Percentiles rank a stretch among this genome's conserved stretches.
Conservation (phyloP, 495 filamentous ascomycete species). For the Podospora pseudocomata region DNA sequence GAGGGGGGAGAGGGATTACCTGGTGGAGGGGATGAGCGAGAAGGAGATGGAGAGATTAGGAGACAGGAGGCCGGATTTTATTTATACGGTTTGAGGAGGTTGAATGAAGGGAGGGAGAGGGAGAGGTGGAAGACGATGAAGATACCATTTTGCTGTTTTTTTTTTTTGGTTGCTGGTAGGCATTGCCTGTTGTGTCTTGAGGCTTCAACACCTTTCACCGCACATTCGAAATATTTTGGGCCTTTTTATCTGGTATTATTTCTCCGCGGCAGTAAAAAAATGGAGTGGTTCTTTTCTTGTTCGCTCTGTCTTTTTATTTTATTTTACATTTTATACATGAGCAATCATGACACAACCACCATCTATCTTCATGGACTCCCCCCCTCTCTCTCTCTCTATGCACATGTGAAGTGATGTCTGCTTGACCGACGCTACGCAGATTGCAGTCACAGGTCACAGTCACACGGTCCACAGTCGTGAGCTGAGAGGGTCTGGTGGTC, state of each 20-base stretch:
- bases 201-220: neutral
- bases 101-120: neutral
- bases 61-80: constrained; percentile 72
- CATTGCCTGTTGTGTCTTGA: neutral
- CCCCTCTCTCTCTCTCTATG: too few species aligned
- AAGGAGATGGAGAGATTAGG: constrained; percentile 62
- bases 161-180: neutral
- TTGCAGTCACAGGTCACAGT: neutral
- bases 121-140: neutral
- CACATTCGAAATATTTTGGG: too few species aligned
- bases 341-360: neutral
- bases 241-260: too few species aligned
- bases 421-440: neutral
- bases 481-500: too few species aligned
- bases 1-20: constrained; percentile 65
- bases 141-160: neutral
- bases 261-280: too few species aligned
- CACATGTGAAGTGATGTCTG: too few species aligned
- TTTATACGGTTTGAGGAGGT: constrained; percentile 54
- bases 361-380: neutral
- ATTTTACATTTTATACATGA: neutral
- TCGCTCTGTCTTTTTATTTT: neutral
- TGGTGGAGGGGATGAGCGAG: constrained; percentile 56
- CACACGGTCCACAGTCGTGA: neutral
- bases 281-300: neutral